Base-by-base conservation (phyloP, 306 rosid species). In the Heteromeles arbutifolia region DNA sequence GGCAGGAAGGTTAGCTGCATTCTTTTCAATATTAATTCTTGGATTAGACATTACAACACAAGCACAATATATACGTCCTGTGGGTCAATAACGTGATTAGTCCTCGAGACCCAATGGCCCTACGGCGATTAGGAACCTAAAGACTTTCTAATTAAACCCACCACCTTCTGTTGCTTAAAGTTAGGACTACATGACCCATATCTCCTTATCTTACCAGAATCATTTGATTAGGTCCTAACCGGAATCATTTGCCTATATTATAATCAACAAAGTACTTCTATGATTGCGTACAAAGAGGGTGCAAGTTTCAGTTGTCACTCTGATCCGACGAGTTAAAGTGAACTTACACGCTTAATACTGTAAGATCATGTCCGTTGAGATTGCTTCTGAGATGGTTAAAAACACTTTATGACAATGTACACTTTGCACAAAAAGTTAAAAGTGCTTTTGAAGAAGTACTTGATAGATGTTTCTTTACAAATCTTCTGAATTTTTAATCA, bases 91-190 rank as follows among this genome's bases (percentile, higher is more conserved):
- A n/a, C 17, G 44, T 61, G 77, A 74, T 74, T 74, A 26, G 31
- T 61, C 34, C 29, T 28, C 6, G 21, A 44, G 69, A 62, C 67
- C 76, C 18, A 4, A 4, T 3, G 62, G 24, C 3, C 41, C 11
- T 5, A 41, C 3, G 1, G 18, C 0, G 17, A 5, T 24, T 17
- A 21, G 18, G 52, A 39, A 58, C 21, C 77, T 44, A 43, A 74
- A 39, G 32, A 24, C 50, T 74, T 44, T 52, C 48, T 62, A 37
- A 37, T 37, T 37, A 72, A 54, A 12, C 77, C 82, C 85, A 78
- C 79, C 79, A 74, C 7, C 8, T 19, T 18, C 0, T 69, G 82
- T 82, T 78, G 80, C 76, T 61, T 78, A 82, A 82, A 82, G 80
- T 18, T 26, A 17, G 41, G 80, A 78, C 82, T 62, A 53, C 25